Evolutionary conservation across 352 stramenopile species (phyloP).

Genomic region (Phytophthora cryptogea): DNA sequence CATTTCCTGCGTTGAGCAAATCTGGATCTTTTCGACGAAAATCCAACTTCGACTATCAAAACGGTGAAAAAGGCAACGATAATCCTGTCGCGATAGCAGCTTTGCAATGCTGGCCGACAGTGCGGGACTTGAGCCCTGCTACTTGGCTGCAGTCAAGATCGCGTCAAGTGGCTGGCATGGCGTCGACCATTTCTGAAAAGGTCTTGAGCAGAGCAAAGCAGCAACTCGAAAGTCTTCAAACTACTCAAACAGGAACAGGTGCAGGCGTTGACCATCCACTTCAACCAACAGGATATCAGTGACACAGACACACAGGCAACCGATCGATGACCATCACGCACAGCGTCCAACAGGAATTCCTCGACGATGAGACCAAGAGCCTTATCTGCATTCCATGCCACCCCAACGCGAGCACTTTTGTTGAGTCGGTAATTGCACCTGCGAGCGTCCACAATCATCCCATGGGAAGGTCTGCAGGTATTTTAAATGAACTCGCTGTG

Average conservation of each 20-base stretch:
- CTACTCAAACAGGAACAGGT: slow-evolving; percentile 5
- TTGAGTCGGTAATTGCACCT: background rate
- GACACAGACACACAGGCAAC: slow-evolving; percentile 3
- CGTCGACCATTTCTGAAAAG: slow-evolving; percentile 25
- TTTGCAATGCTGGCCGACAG: background rate
- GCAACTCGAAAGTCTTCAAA: background rate
- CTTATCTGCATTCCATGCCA: slow-evolving; percentile 38
- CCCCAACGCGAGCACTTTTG: background rate
- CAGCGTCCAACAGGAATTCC: slow-evolving; percentile 39
- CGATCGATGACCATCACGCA: slow-evolving; percentile 44
- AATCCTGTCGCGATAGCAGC: slow-evolving; percentile 9
- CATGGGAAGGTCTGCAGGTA: slow-evolving; percentile 1
- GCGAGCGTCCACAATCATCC: slow-evolving; percentile 6
- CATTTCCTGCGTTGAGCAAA: background rate
- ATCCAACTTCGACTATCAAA: slow-evolving; percentile 31
- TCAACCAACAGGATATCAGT: slow-evolving; percentile 4
- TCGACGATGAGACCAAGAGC: slow-evolving; percentile 39
- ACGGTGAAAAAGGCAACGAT: slow-evolving; percentile 7
- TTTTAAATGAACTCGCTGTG: background rate
- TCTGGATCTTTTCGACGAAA: slow-evolving; percentile 26
- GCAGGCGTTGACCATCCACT: background rate
- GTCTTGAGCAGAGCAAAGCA: slow-evolving; percentile 7
- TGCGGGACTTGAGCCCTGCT: background rate
- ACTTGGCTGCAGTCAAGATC: slow-evolving; percentile 12
- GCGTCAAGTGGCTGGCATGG: background rate